These are phyloP conservation scores for Melaleuca alternifolia DNA, from an alignment of 345 rosid genomes.

Conservation along the genomic window DNA sequence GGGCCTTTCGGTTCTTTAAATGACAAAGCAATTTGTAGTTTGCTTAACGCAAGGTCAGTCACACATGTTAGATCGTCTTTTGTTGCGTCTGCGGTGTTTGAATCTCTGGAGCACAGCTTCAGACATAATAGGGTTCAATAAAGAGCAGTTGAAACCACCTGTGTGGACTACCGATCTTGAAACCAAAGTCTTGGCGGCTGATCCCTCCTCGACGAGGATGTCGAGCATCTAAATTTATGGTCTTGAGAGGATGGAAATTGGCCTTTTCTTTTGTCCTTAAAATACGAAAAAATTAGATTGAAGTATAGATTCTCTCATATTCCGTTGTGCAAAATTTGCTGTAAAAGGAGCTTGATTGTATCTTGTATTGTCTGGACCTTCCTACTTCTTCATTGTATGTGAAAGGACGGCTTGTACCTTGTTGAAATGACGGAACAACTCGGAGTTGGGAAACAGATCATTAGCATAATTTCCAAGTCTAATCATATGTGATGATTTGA, in stretches of 20 bases:
- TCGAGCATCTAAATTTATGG: background rate
- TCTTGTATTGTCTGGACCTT: background rate
- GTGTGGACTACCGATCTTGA: background rate
- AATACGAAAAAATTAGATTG: background rate
- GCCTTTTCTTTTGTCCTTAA: background rate
- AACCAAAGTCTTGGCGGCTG: background rate
- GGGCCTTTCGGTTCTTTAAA: background rate
- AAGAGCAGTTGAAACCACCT: background rate
- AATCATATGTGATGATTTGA: background rate
- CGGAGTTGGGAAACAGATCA: background rate
- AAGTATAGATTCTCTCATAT: background rate
- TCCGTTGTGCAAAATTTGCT: background rate
- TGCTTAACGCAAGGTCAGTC: background rate
- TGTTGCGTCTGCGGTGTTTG: background rate
- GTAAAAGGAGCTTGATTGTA: background rate
- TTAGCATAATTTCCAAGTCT: background rate
- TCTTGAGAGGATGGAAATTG: background rate
- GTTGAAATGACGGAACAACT: background rate
- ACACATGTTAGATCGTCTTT: background rate
- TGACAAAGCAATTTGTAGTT: background rate
- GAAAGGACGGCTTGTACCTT: background rate
- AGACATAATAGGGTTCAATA: background rate
- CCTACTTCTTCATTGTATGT: background rate
- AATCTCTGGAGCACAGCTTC: background rate
- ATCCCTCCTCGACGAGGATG: background rate